Evolutionary conservation across 331 rosid species (phyloP), one percentile per base, ranked within the genome.

Genomic region (Spiraea crenata): DNA sequence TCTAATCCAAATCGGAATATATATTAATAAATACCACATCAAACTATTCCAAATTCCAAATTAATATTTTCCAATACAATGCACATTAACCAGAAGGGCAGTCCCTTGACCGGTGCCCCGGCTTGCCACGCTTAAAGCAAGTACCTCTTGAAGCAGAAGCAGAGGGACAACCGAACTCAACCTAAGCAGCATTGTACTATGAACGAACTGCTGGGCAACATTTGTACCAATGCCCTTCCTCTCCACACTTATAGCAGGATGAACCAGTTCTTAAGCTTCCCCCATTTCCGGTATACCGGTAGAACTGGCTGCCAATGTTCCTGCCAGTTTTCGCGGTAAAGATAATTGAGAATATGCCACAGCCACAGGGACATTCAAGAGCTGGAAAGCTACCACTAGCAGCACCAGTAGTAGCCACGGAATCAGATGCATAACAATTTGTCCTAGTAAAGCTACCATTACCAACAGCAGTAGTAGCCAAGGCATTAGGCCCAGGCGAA

Each of bases 21-120:
- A n/a, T n/a, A n/a, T n/a, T n/a, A n/a, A n/a, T n/a, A n/a, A n/a
- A n/a, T n/a, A n/a, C n/a, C n/a, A n/a, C n/a, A n/a, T n/a, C n/a
- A n/a, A n/a, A n/a, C n/a, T n/a, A n/a, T n/a, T n/a, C n/a, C n/a
- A n/a, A n/a, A n/a, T n/a, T n/a, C n/a, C n/a, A n/a, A n/a, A n/a
- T n/a, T n/a, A n/a, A n/a, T n/a, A n/a, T n/a, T n/a, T n/a, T n/a
- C n/a, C 12, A 16, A 57, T 19, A 7, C 19, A 20, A 49, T 75
- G 34, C 66, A 14, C 44, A 44, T 70, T 76, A 69, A 58, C 40
- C 44, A 51, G 66, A 75, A 25, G 84, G 34, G 74, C 90, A 86
- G 79, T 83, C 90, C 70, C 76, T 81, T 2, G 88, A 85, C 90
- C 90, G 83, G 69, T 86, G 90, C 60, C 90, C 88, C 38, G 79